Evolutionary conservation across 139 green algal genomes (phyloP).

Genomic region (Auxenochlorella pyrenoidosa): DNA sequence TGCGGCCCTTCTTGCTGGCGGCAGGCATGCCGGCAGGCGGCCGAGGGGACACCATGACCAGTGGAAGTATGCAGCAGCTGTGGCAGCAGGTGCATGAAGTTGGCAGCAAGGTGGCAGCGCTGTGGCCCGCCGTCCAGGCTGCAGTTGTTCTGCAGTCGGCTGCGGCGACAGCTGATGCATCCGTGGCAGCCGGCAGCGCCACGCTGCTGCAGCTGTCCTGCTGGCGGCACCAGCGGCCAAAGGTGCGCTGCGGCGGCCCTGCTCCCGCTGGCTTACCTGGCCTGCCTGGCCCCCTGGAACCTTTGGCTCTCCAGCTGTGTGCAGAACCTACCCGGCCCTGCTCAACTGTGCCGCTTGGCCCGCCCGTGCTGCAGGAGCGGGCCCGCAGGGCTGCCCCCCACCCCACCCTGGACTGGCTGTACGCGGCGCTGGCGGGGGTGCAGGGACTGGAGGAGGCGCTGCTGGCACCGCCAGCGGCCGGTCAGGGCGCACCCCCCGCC

Average conservation of each 20-base stretch:
- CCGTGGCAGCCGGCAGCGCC: conserved; percentile 23
- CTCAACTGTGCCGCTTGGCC: not conserved
- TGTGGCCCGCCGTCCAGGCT: conserved; percentile 28
- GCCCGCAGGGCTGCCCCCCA: conserved; percentile 60
- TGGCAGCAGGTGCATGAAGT: not conserved
- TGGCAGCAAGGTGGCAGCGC: not conserved
- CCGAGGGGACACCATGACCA: not conserved
- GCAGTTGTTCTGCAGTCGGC: conserved; percentile 36
- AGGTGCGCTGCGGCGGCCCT: conserved; percentile 15
- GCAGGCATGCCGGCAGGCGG: not conserved
- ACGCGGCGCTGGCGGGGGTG: conserved; percentile 53
- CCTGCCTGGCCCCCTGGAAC: not conserved
- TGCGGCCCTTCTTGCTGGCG: not conserved
- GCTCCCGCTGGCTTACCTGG: not conserved
- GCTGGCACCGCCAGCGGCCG: conserved; percentile 6
- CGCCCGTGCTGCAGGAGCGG: conserved; percentile 36
- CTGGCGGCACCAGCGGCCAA: conserved; percentile 63
- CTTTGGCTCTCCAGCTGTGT: no score
- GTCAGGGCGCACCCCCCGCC: not conserved
- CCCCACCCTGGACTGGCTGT: conserved; percentile 64
- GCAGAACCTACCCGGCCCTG: not conserved
- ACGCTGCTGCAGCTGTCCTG: conserved; percentile 62
- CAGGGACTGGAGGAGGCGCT: conserved; percentile 53
- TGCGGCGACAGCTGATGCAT: conserved; percentile 26
- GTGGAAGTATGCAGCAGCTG: conserved; percentile 7